Conservation (phyloP, 2,329 filamentous ascomycete genomes). For the Magnaporthiopsis rhizophila region DNA sequence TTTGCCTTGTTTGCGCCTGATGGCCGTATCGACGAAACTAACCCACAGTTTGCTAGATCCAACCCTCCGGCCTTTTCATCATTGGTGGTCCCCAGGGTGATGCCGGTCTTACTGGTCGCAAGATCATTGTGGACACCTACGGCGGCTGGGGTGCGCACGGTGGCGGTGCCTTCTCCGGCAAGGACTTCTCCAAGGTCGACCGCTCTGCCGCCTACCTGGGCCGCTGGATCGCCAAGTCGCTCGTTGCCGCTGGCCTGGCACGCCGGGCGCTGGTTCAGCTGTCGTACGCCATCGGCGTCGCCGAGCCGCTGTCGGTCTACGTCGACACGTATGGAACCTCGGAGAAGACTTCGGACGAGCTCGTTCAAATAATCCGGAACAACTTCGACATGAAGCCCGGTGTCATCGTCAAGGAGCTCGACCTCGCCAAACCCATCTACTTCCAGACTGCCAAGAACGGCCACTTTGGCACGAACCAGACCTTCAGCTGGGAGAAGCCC, state of each 20-base stretch:
- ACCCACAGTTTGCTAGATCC: conserved; percentile 50
- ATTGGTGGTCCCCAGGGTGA: conserved; percentile 99
- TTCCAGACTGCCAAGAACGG: conserved; percentile 98
- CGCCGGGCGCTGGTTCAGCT: conserved; percentile 95
- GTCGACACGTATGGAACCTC: conserved; percentile 98
- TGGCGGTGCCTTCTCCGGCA: conserved; percentile 99
- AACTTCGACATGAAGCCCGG: conserved; percentile 98
- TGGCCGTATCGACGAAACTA: conserved; percentile 4
- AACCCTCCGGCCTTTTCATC: conserved; percentile 97
- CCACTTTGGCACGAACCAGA: conserved; percentile 95
- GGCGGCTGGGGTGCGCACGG: conserved; percentile 99
- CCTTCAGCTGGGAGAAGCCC: conserved; percentile 97
- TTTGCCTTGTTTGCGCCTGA: not conserved
- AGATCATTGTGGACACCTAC: conserved; percentile 99
- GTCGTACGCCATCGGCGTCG: conserved; percentile 97
- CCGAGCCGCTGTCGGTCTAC: conserved; percentile 95
- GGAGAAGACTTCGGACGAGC: conserved; percentile 78
- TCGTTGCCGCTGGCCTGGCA: conserved; percentile 80
- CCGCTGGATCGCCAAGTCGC: conserved; percentile 98
- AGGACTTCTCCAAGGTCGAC: conserved; percentile 99
- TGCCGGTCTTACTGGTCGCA: conserved; percentile 94
- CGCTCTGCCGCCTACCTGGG: conserved; percentile 95
- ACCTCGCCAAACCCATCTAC: conserved; percentile 95
- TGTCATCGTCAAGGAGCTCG: conserved; percentile 96
- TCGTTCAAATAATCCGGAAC: conserved; percentile 85